A percentile compares a stretch with the other conserved stretches of the same genome.
Evolutionary conservation across 768 basidiomycete genomes (phyloP).

Genomic region (Dioszegia crocea): DNA sequence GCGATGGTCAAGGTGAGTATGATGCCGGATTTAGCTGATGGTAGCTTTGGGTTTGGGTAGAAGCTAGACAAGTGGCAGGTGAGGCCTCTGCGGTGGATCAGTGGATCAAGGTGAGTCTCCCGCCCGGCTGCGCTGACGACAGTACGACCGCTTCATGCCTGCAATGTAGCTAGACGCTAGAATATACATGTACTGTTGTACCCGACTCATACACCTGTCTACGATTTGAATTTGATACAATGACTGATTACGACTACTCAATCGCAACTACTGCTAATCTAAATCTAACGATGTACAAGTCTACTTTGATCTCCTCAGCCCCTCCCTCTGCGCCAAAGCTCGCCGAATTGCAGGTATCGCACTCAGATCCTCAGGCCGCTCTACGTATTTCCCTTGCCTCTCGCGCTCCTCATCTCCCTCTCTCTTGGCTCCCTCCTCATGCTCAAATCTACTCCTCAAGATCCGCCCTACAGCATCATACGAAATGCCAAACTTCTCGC

Average conservation of each 20-base stretch:
- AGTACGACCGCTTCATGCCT: constrained; percentile 56
- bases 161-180: constrained; percentile 41
- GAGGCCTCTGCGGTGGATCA: constrained; percentile 77
- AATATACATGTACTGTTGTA: not conserved
- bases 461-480: constrained; percentile 50
- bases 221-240: no score
- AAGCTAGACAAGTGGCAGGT: constrained; percentile 77
- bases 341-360: constrained; percentile 1
- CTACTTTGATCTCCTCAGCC: not conserved
- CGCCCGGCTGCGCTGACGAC: constrained; percentile 10
- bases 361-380: constrained; percentile 5
- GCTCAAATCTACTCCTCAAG: not conserved
- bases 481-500: constrained; percentile 71
- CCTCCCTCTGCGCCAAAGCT: constrained; percentile 4
- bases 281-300: no score
- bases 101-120: constrained; percentile 65
- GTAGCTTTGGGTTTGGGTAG: constrained; percentile 88
- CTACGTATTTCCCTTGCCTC: constrained; percentile 1
- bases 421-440: not conserved
- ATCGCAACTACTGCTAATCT: no score
- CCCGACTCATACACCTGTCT: not conserved
- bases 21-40: not conserved
- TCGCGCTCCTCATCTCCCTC: not conserved
- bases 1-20: constrained; percentile 76
- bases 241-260: no score